Conservation (phyloP, 1,139 yeast genomes). For the Spathaspora sp. region DNA sequence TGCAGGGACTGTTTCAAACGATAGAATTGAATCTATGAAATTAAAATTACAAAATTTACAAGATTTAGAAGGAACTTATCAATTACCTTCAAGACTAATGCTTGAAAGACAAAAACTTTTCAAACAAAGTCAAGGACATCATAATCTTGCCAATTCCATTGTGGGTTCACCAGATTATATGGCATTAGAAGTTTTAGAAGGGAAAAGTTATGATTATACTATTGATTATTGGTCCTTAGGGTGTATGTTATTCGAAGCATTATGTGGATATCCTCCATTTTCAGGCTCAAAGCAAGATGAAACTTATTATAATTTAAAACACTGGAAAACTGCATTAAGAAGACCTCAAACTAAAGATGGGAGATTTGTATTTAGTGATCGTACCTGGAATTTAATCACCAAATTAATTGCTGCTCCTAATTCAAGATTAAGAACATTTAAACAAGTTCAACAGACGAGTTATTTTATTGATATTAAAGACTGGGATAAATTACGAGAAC, state of each 20-base stretch:
- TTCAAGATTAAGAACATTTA: slow-evolving; percentile 71
- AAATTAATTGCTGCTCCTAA: slow-evolving; percentile 78
- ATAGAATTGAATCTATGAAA: slow-evolving; percentile 91
- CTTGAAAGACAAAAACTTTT: slow-evolving; percentile 85
- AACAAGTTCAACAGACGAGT: slow-evolving; percentile 74
- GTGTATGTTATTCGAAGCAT: slow-evolving; percentile 87
- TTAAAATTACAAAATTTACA: slow-evolving; percentile 79
- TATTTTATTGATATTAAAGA: slow-evolving; percentile 78
- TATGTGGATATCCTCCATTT: slow-evolving; percentile 96
- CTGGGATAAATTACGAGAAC: slow-evolving; percentile 67
- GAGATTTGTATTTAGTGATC: slow-evolving; percentile 86
- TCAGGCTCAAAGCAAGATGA: slow-evolving; percentile 93
- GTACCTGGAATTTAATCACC: slow-evolving; percentile 91
- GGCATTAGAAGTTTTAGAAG: slow-evolving; percentile 97
- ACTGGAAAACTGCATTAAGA: slow-evolving; percentile 85
- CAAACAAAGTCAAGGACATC: slow-evolving; percentile 63
- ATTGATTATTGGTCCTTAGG: slow-evolving; percentile 99
- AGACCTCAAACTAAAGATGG: slow-evolving; percentile 95
- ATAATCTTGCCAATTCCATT: slow-evolving; percentile 85
- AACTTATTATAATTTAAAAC: slow-evolving; percentile 88
- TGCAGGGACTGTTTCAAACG: slow-evolving; percentile 92
- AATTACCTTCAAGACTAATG: slow-evolving; percentile 74
- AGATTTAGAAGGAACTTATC: slow-evolving; percentile 48
- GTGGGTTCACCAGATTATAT: slow-evolving; percentile 99
- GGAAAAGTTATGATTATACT: slow-evolving; percentile 89